Percentiles rank a stretch among this genome's conserved stretches.
Evolutionary conservation across 1,284 basidiomycete species (phyloP).

Genomic region (Puccinia hordei): DNA sequence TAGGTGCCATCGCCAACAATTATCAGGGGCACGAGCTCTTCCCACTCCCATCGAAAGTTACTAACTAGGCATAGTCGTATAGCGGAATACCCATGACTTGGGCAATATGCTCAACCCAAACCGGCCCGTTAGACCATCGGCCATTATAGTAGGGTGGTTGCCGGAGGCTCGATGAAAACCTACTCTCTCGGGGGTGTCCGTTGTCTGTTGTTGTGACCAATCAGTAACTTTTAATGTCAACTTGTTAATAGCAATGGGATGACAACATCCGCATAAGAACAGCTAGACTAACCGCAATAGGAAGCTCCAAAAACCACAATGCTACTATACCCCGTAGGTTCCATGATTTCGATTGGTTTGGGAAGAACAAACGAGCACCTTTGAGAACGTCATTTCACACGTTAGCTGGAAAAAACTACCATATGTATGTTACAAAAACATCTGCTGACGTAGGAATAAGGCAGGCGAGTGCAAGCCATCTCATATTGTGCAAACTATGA

Average conservation of each 20-base stretch:
- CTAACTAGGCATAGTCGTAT: slow-evolving; percentile 47
- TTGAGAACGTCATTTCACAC: not conserved
- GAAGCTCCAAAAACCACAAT: slow-evolving; percentile 49
- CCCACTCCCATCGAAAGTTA: not conserved
- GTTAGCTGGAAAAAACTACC: not conserved
- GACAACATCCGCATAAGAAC: not conserved
- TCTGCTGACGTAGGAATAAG: not conserved
- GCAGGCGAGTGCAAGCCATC: not conserved
- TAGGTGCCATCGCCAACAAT: not conserved
- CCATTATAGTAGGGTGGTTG: slow-evolving; percentile 37
- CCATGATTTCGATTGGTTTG: not conserved
- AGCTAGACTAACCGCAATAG: slow-evolving; percentile 36
- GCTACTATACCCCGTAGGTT: slow-evolving; percentile 13
- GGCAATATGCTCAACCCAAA: slow-evolving; percentile 46
- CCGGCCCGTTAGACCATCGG: slow-evolving; percentile 50
- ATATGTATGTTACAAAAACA: not conserved
- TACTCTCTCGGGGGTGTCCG: slow-evolving; percentile 9
- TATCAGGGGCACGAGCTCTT: not conserved
- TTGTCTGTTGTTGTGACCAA: slow-evolving; percentile 8
- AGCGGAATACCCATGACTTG: slow-evolving; percentile 28
- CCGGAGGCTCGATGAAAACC: slow-evolving; percentile 18
- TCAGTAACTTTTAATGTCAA: not conserved
- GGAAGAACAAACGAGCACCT: slow-evolving; percentile 21
- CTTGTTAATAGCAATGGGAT: no score
- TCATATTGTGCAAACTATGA: not conserved